Evolutionary conservation across 2,329 filamentous ascomycete genomes (phyloP).

Genomic region (Fusarium nematophilum): DNA sequence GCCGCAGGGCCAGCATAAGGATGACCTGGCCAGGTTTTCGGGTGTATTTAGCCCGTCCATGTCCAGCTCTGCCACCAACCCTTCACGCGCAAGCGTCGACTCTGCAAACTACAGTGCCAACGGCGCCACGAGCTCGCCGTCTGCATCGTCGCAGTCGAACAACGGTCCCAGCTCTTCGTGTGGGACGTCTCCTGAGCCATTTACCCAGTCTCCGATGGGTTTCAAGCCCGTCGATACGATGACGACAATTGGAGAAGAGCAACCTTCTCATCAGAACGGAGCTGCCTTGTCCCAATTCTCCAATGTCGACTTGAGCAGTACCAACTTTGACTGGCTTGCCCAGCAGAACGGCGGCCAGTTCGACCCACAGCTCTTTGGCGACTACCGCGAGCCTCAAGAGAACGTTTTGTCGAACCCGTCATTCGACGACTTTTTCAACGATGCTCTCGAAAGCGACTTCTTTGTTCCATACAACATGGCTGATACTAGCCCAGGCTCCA

Average conservation of each 20-base stretch:
- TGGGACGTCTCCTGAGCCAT: conserved; percentile 82
- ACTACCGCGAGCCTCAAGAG: conserved; percentile 91
- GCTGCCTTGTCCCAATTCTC: conserved; percentile 49
- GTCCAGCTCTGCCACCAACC: conserved; percentile 58
- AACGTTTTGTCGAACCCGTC: conserved; percentile 76
- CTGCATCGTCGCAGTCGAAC: conserved; percentile 70
- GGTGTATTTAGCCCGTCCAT: conserved; percentile 70
- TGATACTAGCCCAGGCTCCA: conserved; percentile 57
- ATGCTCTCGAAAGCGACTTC: conserved; percentile 86
- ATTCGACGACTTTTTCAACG: conserved; percentile 79
- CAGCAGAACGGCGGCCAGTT: conserved; percentile 88
- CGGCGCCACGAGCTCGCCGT: conserved; percentile 72
- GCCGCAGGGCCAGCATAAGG: conserved; percentile 51
- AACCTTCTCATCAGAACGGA: conserved; percentile 55
- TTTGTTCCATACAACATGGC: conserved; percentile 81
- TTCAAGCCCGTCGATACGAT: conserved; percentile 72
- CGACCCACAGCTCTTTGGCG: conserved; percentile 90
- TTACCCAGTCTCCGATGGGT: conserved; percentile 75
- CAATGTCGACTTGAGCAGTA: conserved; percentile 57
- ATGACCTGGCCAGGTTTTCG: conserved; percentile 66
- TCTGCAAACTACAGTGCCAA: conserved; percentile 60
- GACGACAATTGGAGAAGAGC: conserved; percentile 75
- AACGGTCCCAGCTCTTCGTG: conserved; percentile 73
- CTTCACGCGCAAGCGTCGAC: conserved; percentile 63
- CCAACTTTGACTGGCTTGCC: conserved; percentile 78